These are phyloP conservation scores for Lagenidium sp. DNA, from an alignment of 352 stramenopile genomes.

Conservation along the genomic window DNA sequence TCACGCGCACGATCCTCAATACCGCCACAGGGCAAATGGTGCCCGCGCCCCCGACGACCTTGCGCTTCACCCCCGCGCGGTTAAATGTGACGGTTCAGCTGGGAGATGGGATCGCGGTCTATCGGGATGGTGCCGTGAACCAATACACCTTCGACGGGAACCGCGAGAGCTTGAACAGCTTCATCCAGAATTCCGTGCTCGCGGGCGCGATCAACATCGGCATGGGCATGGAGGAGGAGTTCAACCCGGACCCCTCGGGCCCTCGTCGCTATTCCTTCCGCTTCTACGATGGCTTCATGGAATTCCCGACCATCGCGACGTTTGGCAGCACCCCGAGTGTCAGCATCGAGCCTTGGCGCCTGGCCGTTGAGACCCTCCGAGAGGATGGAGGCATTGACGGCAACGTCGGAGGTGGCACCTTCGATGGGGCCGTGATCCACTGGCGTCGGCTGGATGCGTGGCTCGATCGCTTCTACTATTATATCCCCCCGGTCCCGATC, in stretches of 20 bases:
- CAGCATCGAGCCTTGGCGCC: neutral
- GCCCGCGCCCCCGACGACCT: neutral
- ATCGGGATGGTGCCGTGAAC: too few relatives aligned
- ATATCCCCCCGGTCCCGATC: too few relatives aligned
- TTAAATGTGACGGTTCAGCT: too few relatives aligned
- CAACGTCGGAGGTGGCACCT: neutral
- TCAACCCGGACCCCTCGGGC: too few relatives aligned
- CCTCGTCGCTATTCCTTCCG: neutral
- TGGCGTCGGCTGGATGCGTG: conserved; percentile 8
- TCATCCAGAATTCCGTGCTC: too few relatives aligned
- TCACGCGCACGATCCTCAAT: neutral
- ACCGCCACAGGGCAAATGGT: neutral
- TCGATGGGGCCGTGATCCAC: neutral
- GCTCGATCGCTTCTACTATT: conserved; percentile 5
- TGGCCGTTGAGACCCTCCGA: neutral
- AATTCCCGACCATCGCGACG: neutral
- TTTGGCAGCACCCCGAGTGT: neutral
- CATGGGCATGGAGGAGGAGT: too few relatives aligned
- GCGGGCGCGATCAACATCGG: neutral
- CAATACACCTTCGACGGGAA: too few relatives aligned
- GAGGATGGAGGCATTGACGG: too few relatives aligned
- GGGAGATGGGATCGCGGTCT: too few relatives aligned
- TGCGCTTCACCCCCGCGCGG: conserved; percentile 1
- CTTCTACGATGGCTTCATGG: neutral
- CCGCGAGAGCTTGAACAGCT: too few relatives aligned